These are phyloP conservation scores for Hypoxylon sp. DNA, from an alignment of 2,329 filamentous ascomycete species.

Conservation along the genomic window DNA sequence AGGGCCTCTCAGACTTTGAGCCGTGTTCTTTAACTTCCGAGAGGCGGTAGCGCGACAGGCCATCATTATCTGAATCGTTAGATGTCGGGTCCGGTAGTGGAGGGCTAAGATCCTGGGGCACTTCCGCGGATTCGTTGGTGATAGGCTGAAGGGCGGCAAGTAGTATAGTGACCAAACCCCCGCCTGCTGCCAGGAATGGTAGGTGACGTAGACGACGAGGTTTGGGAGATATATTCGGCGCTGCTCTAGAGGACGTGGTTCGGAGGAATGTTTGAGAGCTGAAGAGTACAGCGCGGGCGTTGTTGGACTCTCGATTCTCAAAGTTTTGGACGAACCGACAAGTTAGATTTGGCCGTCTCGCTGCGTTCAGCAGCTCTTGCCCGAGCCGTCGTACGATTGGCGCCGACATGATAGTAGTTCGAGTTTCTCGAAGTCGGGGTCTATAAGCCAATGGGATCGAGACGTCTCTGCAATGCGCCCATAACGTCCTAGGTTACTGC, in stretches of 20 bases:
- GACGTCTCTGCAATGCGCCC: constrained; percentile 12
- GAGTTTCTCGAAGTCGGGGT: neutral
- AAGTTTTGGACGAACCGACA: constrained; percentile 25
- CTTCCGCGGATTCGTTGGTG: constrained; percentile 36
- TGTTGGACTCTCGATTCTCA: constrained; percentile 22
- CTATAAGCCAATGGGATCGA: constrained; percentile 11
- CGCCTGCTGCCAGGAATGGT: constrained; percentile 46
- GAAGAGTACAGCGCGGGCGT: constrained; percentile 28
- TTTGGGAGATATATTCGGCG: constrained; percentile 14
- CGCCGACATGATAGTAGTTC: constrained; percentile 35
- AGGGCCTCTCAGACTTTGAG: constrained; percentile 65
- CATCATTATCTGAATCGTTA: constrained; percentile 53
- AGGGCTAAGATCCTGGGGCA: constrained; percentile 19
- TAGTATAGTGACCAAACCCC: constrained; percentile 45
- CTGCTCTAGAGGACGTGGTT: constrained; percentile 26
- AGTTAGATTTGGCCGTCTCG: constrained; percentile 32
- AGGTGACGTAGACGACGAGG: constrained; percentile 40
- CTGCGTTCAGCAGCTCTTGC: constrained; percentile 34
- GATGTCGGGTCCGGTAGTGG: constrained; percentile 29
- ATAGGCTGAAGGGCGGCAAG: constrained; percentile 46
- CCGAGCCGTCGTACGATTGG: constrained; percentile 33
- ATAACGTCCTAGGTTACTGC: constrained; percentile 34
- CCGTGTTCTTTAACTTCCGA: constrained; percentile 65
- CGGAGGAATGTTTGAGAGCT: constrained; percentile 32
- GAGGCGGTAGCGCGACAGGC: constrained; percentile 62